phyloP scores from a whole-genome alignment of 768 basidiomycete species.

The Tephrocybe sp. region DNA sequence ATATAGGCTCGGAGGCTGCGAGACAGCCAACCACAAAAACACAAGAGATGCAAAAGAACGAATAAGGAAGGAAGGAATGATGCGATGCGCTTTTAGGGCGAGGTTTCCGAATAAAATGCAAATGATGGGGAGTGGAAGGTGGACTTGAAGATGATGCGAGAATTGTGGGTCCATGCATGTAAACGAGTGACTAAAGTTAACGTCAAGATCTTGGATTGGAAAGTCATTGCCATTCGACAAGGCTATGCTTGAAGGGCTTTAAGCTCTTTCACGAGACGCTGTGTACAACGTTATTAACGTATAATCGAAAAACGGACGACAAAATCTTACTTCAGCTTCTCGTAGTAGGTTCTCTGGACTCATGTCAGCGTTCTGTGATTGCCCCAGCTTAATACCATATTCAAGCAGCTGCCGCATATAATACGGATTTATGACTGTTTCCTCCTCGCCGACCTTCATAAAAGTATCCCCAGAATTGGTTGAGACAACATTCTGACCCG shows the following conservation, averaged over 20 bases:
- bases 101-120: slow-evolving; percentile 6
- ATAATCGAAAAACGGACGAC: neutral
- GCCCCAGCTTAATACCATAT: slow-evolving; percentile 67
- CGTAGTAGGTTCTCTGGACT: slow-evolving; percentile 44
- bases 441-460: slow-evolving; percentile 33
- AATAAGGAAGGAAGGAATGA: slow-evolving; percentile 1
- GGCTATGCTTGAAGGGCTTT: slow-evolving; percentile 40
- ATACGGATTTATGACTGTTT: slow-evolving; percentile 74
- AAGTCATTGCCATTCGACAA: neutral
- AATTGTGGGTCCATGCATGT: slow-evolving; percentile 10
- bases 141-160: slow-evolving; percentile 8
- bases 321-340: slow-evolving; percentile 56
- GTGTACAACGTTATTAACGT: too few relatives aligned
- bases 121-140: slow-evolving; percentile 6
- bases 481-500: neutral
- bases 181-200: neutral
- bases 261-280: slow-evolving; percentile 68
- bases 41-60: slow-evolving; percentile 5
- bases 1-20: slow-evolving; percentile 3
- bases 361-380: slow-evolving; percentile 35
- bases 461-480: slow-evolving; percentile 5
- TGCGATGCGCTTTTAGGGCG: slow-evolving; percentile 7
- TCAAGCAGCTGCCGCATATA: slow-evolving; percentile 75
- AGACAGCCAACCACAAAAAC: slow-evolving; percentile 5
- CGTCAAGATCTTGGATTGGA: too few relatives aligned